Evolutionary conservation across 2,329 filamentous ascomycete genomes (phyloP).

Genomic region (Cercospora sp.): DNA sequence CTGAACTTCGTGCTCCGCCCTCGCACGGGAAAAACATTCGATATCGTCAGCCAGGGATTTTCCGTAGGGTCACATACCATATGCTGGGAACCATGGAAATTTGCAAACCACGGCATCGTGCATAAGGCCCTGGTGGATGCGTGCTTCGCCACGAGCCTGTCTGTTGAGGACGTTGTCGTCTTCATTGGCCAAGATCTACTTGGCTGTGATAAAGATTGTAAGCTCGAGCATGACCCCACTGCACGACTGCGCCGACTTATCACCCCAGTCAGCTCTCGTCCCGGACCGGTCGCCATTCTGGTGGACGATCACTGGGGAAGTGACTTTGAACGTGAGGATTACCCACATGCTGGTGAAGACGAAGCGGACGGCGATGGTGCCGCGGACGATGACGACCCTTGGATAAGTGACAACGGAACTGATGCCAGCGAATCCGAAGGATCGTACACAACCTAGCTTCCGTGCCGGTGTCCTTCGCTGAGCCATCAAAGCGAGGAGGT

Average conservation of each 20-base stretch:
- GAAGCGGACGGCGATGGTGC: too few species aligned
- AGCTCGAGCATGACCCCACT: neutral
- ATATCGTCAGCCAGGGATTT: neutral
- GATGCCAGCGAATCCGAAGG: too few species aligned
- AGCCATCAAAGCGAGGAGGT: too few species aligned
- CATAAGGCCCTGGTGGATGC: neutral
- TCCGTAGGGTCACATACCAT: neutral
- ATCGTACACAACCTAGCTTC: too few species aligned
- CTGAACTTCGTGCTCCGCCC: too few species aligned
- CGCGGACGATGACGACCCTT: too few species aligned
- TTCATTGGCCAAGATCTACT: neutral
- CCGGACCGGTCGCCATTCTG: neutral
- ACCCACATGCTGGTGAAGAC: too few species aligned
- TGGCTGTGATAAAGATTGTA: neutral
- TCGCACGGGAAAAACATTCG: neutral
- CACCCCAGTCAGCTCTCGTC: neutral
- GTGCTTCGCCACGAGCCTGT: neutral
- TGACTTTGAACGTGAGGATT: neutral
- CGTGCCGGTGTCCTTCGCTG: too few species aligned
- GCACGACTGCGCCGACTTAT: neutral
- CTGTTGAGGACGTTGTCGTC: neutral
- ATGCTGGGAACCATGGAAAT: neutral
- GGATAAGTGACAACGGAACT: too few species aligned
- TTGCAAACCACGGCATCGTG: neutral
- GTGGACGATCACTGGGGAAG: neutral